Conservation (phyloP, 805 yeast species). For the Teunomyces lycoperdinae region DNA sequence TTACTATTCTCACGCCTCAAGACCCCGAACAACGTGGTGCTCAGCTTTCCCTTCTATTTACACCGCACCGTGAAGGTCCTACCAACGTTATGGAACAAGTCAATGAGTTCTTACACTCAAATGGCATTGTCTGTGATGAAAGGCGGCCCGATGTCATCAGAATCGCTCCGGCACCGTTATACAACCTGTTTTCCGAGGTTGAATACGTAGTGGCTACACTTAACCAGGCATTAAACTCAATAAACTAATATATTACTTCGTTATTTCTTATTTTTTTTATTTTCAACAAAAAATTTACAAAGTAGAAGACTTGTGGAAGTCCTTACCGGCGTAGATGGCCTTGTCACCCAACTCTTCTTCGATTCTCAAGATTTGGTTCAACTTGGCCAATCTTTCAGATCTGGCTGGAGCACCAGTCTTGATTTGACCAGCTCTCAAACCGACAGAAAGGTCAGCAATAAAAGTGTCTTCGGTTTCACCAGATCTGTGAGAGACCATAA, state of each 20-base stretch:
- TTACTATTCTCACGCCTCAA: constrained; percentile 74
- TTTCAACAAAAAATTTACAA: constrained; percentile 32
- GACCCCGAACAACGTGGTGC: constrained; percentile 61
- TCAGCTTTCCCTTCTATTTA: constrained; percentile 75
- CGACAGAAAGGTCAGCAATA: constrained; percentile 97
- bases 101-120: constrained; percentile 44
- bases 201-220: constrained; percentile 43
- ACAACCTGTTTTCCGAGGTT: constrained; percentile 73
- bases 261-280: neutral
- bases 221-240: constrained; percentile 35
- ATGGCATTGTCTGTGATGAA: constrained; percentile 82
- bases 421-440: constrained; percentile 97
- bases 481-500: constrained; percentile 99
- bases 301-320: constrained; percentile 64
- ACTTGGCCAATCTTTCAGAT: constrained; percentile 99
- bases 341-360: constrained; percentile 98
- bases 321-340: constrained; percentile 91
- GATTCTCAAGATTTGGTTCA: constrained; percentile 96
- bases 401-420: constrained; percentile 99
- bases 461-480: constrained; percentile 99
- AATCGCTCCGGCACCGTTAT: constrained; percentile 82
- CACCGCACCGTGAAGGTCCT: constrained; percentile 33
- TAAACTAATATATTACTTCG: neutral
- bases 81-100: constrained; percentile 61
- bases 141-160: constrained; percentile 88